Conservation (phyloP, 768 basidiomycete genomes). For the Mycena epipterygia region DNA sequence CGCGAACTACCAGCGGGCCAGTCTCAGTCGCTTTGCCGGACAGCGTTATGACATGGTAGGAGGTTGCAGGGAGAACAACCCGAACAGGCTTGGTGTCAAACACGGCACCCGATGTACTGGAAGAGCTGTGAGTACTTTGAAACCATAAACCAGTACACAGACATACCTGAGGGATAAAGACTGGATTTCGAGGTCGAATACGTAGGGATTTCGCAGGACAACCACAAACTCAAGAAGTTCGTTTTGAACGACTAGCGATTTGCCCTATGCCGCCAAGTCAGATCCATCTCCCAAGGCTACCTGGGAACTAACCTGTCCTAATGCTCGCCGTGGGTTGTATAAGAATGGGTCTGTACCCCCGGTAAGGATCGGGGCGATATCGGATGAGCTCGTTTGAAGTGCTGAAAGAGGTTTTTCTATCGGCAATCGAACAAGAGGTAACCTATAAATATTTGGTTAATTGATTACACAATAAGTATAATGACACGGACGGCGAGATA, state of each 20-base stretch:
- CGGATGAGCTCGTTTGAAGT: slow-evolving; percentile 56
- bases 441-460: slow-evolving; percentile 53
- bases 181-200: slow-evolving; percentile 92
- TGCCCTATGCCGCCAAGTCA: slow-evolving; percentile 53
- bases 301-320: slow-evolving; percentile 64
- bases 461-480: slow-evolving; percentile 21
- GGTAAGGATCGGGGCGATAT: slow-evolving; percentile 63
- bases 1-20: slow-evolving; percentile 80
- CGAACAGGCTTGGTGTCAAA: slow-evolving; percentile 77
- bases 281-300: neutral
- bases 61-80: slow-evolving; percentile 79
- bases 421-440: slow-evolving; percentile 78
- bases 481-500: slow-evolving; percentile 74
- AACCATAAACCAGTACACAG: neutral
- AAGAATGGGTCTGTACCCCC: slow-evolving; percentile 86
- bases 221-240: slow-evolving; percentile 88
- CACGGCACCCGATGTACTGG: slow-evolving; percentile 84
- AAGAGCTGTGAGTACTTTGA: slow-evolving; percentile 14
- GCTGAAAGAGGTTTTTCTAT: slow-evolving; percentile 78
- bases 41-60: slow-evolving; percentile 80
- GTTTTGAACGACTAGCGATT: slow-evolving; percentile 81
- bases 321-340: slow-evolving; percentile 87
- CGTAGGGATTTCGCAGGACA: slow-evolving; percentile 91
- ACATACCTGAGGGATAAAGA: slow-evolving; percentile 83
- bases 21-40: slow-evolving; percentile 73